Base-by-base conservation (phyloP, 805 yeast genomes). In the Kurtzmaniella fragi region DNA sequence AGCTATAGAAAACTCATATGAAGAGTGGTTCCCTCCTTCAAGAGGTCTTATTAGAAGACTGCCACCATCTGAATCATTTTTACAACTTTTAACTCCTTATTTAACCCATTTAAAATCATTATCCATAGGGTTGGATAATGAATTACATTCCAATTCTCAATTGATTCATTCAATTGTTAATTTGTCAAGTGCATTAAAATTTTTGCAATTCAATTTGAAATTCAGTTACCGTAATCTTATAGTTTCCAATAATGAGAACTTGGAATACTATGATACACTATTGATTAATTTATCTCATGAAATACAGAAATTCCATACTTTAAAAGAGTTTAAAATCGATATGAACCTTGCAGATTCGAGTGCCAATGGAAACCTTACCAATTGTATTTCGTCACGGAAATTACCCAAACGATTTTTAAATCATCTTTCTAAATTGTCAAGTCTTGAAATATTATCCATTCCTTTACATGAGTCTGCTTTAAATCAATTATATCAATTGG, bases 1-100 rank as follows among this genome's bases (percentile, higher is more conserved):
- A 12, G 34, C 44, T 2, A 37, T 49, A 4, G 34, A 38, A 4
- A 46, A 47, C 29, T 49, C 50, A 23, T 32, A 34, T 17, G 53
- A 49, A 34, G 37, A 37, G 7, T 31, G 32, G 1, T n/a, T 16
- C 14, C 13, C 20, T 15, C 14, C 29, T 13, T 27, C 6, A 9
- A 14, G 14, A 15, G 28, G 31, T 16, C 30, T 33, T 3, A 10
- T 39, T 2, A 45, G 50, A 36, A 45, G 45, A 40, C 40, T 32
- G 16, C 46, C 49, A 2, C 46, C 46, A 2, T 12, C 27, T 9
- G 11, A 15, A 9, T 31, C 38, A 14, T 46, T 48, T 32, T 35
- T 48, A 11, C 41, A 41, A 30, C 14, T 16, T 3, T 32, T 48
- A 34, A 12, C 31, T 13, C 40, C 45, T 3, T 17, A 37, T 23